Conservation (phyloP, 345 rosid genomes). For the Zanthoxylum bungeanum region DNA sequence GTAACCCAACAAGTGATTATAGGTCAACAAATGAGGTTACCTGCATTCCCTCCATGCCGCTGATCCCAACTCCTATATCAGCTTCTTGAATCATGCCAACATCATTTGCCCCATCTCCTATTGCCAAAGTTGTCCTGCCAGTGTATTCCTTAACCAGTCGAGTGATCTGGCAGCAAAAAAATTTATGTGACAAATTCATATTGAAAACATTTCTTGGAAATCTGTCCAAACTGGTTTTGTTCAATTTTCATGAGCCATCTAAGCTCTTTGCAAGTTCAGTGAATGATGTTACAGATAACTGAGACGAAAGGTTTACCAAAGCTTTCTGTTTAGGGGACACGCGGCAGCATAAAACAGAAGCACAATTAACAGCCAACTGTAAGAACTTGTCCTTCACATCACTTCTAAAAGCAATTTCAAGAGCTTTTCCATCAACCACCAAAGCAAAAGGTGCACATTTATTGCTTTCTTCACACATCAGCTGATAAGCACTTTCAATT, state of each 20-base stretch:
- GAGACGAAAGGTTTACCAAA: slow-evolving; percentile 32
- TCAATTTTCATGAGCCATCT: background rate
- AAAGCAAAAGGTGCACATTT: slow-evolving; percentile 59
- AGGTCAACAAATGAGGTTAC: slow-evolving; percentile 26
- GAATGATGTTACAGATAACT: background rate
- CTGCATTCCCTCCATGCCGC: slow-evolving; percentile 94
- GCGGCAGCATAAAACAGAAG: slow-evolving; percentile 83
- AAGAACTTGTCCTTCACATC: slow-evolving; percentile 67
- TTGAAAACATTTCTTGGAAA: background rate
- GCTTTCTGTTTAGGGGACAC: slow-evolving; percentile 91
- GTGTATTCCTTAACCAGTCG: slow-evolving; percentile 65
- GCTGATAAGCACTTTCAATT: slow-evolving; percentile 42
- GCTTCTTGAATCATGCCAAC: slow-evolving; percentile 98
- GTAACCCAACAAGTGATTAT: background rate
- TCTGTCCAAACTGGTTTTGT: too few species aligned
- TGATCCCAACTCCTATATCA: slow-evolving; percentile 84
- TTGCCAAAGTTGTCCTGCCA: slow-evolving; percentile 65
- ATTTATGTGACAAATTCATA: background rate
- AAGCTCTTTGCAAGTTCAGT: background rate
- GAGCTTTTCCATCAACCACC: slow-evolving; percentile 70
- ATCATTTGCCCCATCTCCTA: slow-evolving; percentile 89
- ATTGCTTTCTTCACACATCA: slow-evolving; percentile 40
- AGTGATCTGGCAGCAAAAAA: slow-evolving; percentile 48
- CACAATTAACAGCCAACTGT: slow-evolving; percentile 67
- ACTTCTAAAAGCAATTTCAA: slow-evolving; percentile 49